These are phyloP conservation scores for Tylopilus rubrobrunneus DNA, from an alignment of 768 basidiomycete species.

Conservation along the genomic window DNA sequence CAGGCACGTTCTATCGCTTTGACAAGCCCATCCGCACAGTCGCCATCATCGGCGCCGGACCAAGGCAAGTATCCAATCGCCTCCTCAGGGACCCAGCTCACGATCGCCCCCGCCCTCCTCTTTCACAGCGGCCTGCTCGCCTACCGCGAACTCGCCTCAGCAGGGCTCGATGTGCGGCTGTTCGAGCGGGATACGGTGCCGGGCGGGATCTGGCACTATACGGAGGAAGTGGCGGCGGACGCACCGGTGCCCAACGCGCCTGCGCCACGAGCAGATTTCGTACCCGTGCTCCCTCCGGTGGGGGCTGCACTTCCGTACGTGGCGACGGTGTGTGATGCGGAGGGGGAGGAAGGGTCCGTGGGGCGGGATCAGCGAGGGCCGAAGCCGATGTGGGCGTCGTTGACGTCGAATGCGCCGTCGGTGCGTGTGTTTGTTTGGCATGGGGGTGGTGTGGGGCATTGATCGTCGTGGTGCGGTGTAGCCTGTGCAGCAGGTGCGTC, in stretches of 20 bases:
- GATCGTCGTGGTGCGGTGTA: neutral
- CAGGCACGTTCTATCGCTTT: slow-evolving; percentile 1
- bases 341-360: slow-evolving; percentile 4
- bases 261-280: slow-evolving; percentile 3
- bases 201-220: slow-evolving; percentile 14
- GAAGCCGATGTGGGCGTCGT: slow-evolving; percentile 15
- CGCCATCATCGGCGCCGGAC: slow-evolving; percentile 14
- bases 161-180: slow-evolving; percentile 13
- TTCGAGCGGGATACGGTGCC: slow-evolving; percentile 16
- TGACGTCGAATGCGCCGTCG: slow-evolving; percentile 8
- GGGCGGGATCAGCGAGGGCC: slow-evolving; percentile 9
- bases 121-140: slow-evolving; percentile 10
- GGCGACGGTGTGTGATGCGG: neutral
- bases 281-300: slow-evolving; percentile 8
- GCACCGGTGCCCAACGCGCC: slow-evolving; percentile 12
- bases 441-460: no score
- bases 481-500: slow-evolving; percentile 3
- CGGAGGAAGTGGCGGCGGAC: slow-evolving; percentile 12
- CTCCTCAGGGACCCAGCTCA: neutral
- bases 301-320: slow-evolving; percentile 1
- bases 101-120: neutral
- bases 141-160: slow-evolving; percentile 13
- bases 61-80: neutral
- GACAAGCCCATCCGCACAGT: slow-evolving; percentile 10
- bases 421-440: neutral